These are phyloP conservation scores for Podospora conica DNA, from an alignment of 495 filamentous ascomycete genomes.

Conservation along the genomic window DNA sequence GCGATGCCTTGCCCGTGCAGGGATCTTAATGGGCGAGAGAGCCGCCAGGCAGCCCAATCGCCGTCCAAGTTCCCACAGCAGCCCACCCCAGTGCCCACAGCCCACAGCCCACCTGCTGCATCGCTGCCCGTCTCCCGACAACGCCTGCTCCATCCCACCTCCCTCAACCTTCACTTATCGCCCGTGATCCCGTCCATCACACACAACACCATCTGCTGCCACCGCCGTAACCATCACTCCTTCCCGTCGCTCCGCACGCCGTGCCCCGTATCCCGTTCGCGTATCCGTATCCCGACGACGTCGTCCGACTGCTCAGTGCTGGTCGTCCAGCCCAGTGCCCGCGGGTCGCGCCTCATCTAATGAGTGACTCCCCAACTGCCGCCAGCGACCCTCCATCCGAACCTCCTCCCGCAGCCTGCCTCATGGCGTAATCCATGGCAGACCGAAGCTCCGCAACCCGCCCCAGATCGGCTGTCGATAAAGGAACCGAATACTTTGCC, in stretches of 20 bases:
- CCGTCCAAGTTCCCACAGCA: not conserved
- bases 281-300: not conserved
- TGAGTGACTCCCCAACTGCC: slow-evolving; percentile 14
- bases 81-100: too few species aligned
- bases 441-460: slow-evolving; percentile 48
- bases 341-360: slow-evolving; percentile 1
- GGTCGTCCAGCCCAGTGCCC: not conserved
- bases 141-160: not conserved
- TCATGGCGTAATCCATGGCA: slow-evolving; percentile 55
- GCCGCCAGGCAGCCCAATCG: slow-evolving; percentile 17
- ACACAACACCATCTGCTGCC: not conserved
- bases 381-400: slow-evolving; percentile 10
- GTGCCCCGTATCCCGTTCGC: not conserved
- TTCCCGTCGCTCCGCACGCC: not conserved
- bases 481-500: slow-evolving; percentile 34
- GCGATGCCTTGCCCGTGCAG: slow-evolving; percentile 2
- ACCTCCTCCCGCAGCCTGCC: slow-evolving; percentile 28
- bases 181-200: not conserved
- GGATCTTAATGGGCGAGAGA: slow-evolving; percentile 19
- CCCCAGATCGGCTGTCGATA: slow-evolving; percentile 49
- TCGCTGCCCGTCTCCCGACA: not conserved
- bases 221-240: not conserved
- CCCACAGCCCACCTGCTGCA: not conserved
- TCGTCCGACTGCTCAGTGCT: not conserved
- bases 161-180: not conserved